Base-by-base conservation (phyloP, 2,329 filamentous ascomycete genomes). In the Dactylella cylindrospora region DNA sequence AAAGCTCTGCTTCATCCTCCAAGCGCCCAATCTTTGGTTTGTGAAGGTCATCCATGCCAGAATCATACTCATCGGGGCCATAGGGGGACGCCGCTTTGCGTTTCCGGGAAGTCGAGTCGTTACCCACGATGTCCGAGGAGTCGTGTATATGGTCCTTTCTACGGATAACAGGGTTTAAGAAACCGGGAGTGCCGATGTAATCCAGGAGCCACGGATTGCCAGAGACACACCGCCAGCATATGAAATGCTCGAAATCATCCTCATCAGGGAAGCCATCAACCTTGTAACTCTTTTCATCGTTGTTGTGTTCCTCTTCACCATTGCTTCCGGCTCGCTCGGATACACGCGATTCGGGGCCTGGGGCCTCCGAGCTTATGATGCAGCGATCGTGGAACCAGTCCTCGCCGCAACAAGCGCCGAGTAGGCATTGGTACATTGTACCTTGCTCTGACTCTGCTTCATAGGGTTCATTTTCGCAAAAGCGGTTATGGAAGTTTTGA, bases 161-260 rank as follows among this genome's bases (percentile, higher is more conserved):
- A 22, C 36, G 33, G 66, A 83, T 84, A 0, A 96, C 80, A 0
- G 90, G 80, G 0, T 82, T 77, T 0, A 97, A 76, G 69, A 98
- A 97, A 0, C 90, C 90, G 0, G 81, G 71, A 0, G 86, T 81
- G 1, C 86, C 85, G 4, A 88, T 90, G 71, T 97, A 97, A 65
- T 79, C 78, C 75, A 91, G 94, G 72, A 97, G 85, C 93, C 93
- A 98, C 0, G 90, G 88, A 68, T 90, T 82, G 1, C 89, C 82
- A 32, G 90, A 84, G 10, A 95, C 80, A 68, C 93, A 98, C 71
- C 95, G 94, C 76, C 93, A 95, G 76, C 93, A 98, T 29, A 98
- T 80, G 69, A 97, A 86, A 22, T 85, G 82, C 47, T 94, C 89
- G 66, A 98, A 98, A 23, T 86, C 83, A 22, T 95, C 89, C 68